Evolutionary conservation across 1,284 basidiomycete species (phyloP).

Genomic region (Vanrija sp.): DNA sequence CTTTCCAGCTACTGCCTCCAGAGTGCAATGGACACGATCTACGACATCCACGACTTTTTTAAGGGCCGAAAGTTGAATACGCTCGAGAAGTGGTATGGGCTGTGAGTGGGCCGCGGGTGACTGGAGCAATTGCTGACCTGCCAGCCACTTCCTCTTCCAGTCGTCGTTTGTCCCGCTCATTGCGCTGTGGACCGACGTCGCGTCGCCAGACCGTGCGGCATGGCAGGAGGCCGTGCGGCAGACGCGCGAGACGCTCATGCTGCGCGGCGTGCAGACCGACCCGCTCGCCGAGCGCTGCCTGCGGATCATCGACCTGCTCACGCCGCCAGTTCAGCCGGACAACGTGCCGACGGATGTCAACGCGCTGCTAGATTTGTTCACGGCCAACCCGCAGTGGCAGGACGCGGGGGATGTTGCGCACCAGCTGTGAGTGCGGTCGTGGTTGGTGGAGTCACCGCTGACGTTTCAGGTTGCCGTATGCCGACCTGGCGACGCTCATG

Average conservation of each 20-base stretch:
- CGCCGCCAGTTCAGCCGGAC: constrained; percentile 5
- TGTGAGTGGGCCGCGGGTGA: constrained; percentile 12
- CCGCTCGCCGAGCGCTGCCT: constrained; percentile 19
- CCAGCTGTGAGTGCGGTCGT: constrained; percentile 1
- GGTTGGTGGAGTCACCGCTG: neutral
- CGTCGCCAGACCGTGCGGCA: neutral
- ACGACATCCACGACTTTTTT: constrained; percentile 22
- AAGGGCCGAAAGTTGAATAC: constrained; percentile 6
- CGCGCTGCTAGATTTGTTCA: constrained; percentile 10
- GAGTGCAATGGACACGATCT: constrained; percentile 18
- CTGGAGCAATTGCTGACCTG: neutral
- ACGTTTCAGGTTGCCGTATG: constrained; percentile 11
- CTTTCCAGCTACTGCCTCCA: constrained; percentile 14
- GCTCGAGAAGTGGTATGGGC: constrained; percentile 24
- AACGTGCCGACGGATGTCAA: neutral
- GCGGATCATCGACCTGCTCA: constrained; percentile 15
- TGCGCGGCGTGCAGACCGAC: constrained; percentile 9
- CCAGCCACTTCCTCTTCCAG: constrained; percentile 28
- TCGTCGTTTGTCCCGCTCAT: constrained; percentile 24
- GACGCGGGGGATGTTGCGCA: constrained; percentile 5
- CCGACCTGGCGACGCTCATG: constrained; percentile 16
- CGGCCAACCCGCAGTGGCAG: constrained; percentile 12
- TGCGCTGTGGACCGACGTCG: constrained; percentile 19
- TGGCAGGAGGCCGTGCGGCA: constrained; percentile 16
- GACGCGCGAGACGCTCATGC: constrained; percentile 9